Percentiles rank a stretch among this genome's conserved stretches.
Evolutionary conservation across 2,329 filamentous ascomycete genomes (phyloP).

Genomic region (Acephala macrosclerotiorum): DNA sequence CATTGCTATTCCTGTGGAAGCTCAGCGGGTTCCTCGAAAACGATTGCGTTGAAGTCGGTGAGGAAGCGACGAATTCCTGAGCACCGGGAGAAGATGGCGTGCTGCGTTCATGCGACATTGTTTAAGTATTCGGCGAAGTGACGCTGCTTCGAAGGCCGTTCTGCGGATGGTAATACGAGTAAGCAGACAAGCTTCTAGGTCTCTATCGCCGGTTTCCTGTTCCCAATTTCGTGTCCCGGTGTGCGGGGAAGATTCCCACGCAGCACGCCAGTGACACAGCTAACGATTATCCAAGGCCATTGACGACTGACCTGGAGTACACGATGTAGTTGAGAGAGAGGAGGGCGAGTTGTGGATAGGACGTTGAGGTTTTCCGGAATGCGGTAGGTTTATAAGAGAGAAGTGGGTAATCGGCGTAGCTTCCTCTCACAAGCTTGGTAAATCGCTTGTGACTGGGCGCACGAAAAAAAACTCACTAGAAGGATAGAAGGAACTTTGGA

Average conservation of each 20-base stretch:
- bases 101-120: conserved; percentile 54
- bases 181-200: conserved; percentile 37
- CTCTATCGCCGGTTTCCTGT: conserved; percentile 60
- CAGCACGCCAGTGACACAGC: conserved; percentile 61
- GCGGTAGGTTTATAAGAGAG: conserved; percentile 24
- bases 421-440: conserved; percentile 5
- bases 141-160: conserved; percentile 27
- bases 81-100: conserved; percentile 45
- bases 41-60: conserved; percentile 32
- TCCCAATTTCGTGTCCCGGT: conserved; percentile 53
- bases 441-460: conserved; percentile 9
- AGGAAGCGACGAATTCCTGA: conserved; percentile 38
- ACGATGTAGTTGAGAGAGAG: conserved; percentile 12
- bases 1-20: conserved; percentile 30
- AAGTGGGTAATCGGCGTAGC: conserved; percentile 11
- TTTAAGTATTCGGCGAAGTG: conserved; percentile 48
- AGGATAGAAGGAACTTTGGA: not conserved
- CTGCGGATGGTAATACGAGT: conserved; percentile 21
- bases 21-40: conserved; percentile 29
- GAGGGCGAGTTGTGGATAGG: conserved; percentile 13
- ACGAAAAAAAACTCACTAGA: conserved; percentile 4
- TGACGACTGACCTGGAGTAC: conserved; percentile 48
- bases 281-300: conserved; percentile 66
- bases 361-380: conserved; percentile 27
- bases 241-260: conserved; percentile 66